Percentiles rank a stretch among this genome's conserved stretches.
These are phyloP conservation scores for Kluyveromyces aestuarii DNA, from an alignment of 805 yeast genomes.

Conservation along the genomic window DNA sequence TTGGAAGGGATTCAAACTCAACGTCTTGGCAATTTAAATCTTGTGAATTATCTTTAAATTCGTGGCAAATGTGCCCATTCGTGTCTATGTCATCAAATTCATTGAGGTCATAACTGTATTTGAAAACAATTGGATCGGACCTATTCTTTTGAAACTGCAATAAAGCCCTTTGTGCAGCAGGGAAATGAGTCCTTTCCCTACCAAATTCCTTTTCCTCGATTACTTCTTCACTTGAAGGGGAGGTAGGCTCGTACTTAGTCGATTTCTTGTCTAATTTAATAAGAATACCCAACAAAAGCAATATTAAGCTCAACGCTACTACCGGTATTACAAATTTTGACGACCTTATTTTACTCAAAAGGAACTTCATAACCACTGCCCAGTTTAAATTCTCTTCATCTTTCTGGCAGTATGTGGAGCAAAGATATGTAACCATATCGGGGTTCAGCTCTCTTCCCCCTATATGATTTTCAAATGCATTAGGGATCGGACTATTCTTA, in stretches of 20 bases:
- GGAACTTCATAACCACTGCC: background rate
- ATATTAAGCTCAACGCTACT: background rate
- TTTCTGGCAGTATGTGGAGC: background rate
- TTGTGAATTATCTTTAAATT: no score
- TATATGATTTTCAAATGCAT: background rate
- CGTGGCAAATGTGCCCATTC: background rate
- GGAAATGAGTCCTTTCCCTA: background rate
- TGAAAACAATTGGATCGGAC: slow-evolving; percentile 10
- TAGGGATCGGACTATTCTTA: background rate
- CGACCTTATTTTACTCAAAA: background rate
- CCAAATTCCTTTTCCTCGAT: background rate
- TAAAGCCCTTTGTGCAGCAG: slow-evolving; percentile 16
- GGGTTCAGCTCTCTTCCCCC: background rate
- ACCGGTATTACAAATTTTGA: background rate
- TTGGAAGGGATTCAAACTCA: background rate
- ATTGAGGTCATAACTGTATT: slow-evolving; percentile 1
- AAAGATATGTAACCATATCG: background rate
- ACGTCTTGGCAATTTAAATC: background rate
- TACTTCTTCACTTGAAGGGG: background rate
- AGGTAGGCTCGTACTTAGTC: background rate
- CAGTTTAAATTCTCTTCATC: background rate
- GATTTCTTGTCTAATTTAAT: background rate
- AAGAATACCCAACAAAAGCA: background rate
- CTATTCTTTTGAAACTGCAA: slow-evolving; percentile 16
- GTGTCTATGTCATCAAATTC: background rate